Conservation (phyloP, 2,329 filamentous ascomycete genomes). For the Thermoascus crustaceus region DNA sequence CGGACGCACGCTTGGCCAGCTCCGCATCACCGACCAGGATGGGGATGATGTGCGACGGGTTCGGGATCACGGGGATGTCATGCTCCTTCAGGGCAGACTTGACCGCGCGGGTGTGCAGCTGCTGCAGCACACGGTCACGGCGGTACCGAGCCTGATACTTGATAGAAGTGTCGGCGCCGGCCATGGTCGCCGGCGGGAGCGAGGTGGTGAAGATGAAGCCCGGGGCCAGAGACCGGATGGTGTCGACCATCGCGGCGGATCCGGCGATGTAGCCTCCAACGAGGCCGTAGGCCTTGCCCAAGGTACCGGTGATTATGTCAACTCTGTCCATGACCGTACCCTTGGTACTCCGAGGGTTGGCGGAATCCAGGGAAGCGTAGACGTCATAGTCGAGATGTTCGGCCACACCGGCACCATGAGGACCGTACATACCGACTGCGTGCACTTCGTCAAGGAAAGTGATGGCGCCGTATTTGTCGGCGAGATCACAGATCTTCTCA, state of each 20-base stretch:
- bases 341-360: conserved; percentile 32
- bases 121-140: conserved; percentile 83
- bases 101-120: conserved; percentile 90
- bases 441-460: conserved; percentile 99
- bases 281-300: conserved; percentile 96
- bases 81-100: conserved; percentile 71
- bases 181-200: conserved; percentile 92
- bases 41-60: conserved; percentile 93
- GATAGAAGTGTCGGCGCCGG: conserved; percentile 81
- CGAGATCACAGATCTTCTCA: conserved; percentile 88
- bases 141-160: conserved; percentile 83
- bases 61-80: conserved; percentile 94
- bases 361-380: conserved; percentile 63
- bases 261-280: conserved; percentile 97
- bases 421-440: conserved; percentile 98
- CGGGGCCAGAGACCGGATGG: conserved; percentile 85
- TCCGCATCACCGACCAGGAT: conserved; percentile 91
- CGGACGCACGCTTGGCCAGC: conserved; percentile 82
- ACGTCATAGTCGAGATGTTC: conserved; percentile 94
- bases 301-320: conserved; percentile 94
- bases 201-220: conserved; percentile 99
- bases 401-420: conserved; percentile 87
- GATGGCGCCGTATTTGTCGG: conserved; percentile 94
- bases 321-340: conserved; percentile 92
- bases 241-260: conserved; percentile 76